Evolutionary conservation across 257 asterid species (phyloP).

Genomic region (Primulina huaijiensis): DNA sequence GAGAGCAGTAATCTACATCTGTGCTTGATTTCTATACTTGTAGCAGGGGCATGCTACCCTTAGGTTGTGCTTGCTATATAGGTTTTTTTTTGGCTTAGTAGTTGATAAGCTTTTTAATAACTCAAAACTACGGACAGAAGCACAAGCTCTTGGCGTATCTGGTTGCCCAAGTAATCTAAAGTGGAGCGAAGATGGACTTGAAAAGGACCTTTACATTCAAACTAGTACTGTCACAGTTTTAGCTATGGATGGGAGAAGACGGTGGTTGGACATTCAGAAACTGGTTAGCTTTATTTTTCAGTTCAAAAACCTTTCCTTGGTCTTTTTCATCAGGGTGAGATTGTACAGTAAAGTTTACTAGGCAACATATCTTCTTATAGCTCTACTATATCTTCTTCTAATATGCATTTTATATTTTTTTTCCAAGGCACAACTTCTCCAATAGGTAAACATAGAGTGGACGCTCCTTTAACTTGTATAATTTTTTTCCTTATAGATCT

Average conservation of each 20-base stretch:
- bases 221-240: constrained; percentile 74
- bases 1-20: not conserved
- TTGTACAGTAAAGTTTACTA: constrained; percentile 18
- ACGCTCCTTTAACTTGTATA: constrained; percentile 5
- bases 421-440: constrained; percentile 12
- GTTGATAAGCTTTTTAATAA: constrained; percentile 18
- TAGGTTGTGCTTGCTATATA: too few relatives aligned
- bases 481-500: constrained; percentile 1
- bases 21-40: constrained; percentile 18
- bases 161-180: constrained; percentile 64
- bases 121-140: constrained; percentile 43
- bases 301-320: constrained; percentile 14
- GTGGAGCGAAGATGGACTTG: constrained; percentile 86
- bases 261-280: constrained; percentile 95
- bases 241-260: constrained; percentile 98
- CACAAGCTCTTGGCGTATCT: constrained; percentile 33
- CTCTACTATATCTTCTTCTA: constrained; percentile 14
- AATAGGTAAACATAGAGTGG: not conserved
- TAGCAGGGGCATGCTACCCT: too few relatives aligned
- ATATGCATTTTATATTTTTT: constrained; percentile 16
- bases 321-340: constrained; percentile 22
- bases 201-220: constrained; percentile 79
- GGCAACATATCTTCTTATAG: constrained; percentile 9
- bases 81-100: constrained; percentile 22
- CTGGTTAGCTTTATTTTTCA: constrained; percentile 58